Base-by-base conservation (phyloP, 2,329 filamentous ascomycete species). In the Cytospora paraplurivora region DNA sequence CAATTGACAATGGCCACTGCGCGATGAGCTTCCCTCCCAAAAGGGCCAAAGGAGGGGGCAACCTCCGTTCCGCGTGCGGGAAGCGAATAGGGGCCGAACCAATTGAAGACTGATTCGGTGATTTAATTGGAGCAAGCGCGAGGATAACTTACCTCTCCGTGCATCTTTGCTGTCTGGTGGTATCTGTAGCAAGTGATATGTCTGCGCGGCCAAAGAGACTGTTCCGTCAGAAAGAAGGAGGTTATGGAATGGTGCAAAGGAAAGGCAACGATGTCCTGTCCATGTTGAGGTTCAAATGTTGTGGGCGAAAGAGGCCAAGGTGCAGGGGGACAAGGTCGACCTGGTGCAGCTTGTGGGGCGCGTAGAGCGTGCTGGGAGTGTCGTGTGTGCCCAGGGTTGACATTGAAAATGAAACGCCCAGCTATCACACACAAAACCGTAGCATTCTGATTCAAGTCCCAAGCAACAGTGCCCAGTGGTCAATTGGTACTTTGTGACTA, bases 131-230 rank as follows among this genome's bases (percentile, higher is more conserved):
- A 34, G 59, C 54, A 56, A 50, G 56, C 52, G 56, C 56, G 35
- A 56, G 47, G 21, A 49, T 33, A 41, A 66, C 64, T 66, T 49
- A 66, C 64, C 64, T 66, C 64, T 61, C 64, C 64, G 62, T 64
- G 64, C 64, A 66, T 66, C 1, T 66, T 66, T 60, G 57, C 41
- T 51, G n/a, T 64, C 50, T 56, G 41, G 21, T n/a, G 21, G 4
- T 11, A 13, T 44, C n/a, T 59, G 35, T 41, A 62, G 55, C 54
- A 21, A 62, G 35, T 17, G 35, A 52, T 1, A 35, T 58, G n/a
- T 58, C 54, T 62, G 55, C 63, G 59, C 63, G 49, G 27, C 27
- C 27, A 27, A 27, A 27, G 27, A 55, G 51, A 49, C 54, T 33
- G 12, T 61, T 49, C 17, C 15, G 38, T 33, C 37, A 15, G 32